Evolutionary conservation across 2,329 filamentous ascomycete genomes (phyloP).

Genomic region (Plectosphaerella sp.): DNA sequence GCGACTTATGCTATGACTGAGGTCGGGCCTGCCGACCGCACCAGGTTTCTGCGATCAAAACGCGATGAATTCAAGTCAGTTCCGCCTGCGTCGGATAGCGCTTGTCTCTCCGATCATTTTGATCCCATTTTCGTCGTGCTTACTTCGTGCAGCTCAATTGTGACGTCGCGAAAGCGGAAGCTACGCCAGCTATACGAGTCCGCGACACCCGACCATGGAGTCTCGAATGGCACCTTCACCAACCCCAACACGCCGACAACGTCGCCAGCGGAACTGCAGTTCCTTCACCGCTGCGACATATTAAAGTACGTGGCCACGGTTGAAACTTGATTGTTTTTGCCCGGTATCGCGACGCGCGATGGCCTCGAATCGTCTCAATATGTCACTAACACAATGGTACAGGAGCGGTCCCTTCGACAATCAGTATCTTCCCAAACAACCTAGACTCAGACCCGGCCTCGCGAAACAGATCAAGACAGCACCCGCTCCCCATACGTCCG

Average conservation of each 20-base stretch:
- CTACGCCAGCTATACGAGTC: constrained; percentile 72
- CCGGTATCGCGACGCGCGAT: constrained; percentile 1
- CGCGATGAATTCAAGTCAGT: constrained; percentile 57
- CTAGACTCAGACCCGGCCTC: neutral
- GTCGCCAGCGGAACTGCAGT: constrained; percentile 48
- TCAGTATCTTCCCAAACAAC: neutral
- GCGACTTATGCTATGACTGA: constrained; percentile 66
- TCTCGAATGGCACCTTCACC: constrained; percentile 50
- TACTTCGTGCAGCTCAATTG: constrained; percentile 57
- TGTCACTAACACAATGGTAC: neutral
- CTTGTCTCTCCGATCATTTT: constrained; percentile 43
- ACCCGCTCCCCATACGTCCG: neutral
- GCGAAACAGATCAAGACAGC: neutral
- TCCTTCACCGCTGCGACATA: constrained; percentile 54
- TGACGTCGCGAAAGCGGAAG: constrained; percentile 85
- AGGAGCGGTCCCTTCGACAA: neutral
- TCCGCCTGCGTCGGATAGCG: constrained; percentile 37
- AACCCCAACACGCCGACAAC: constrained; percentile 51
- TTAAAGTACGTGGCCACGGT: constrained; percentile 48
- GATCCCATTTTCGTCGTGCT: constrained; percentile 40
- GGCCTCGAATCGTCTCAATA: constrained; percentile 7
- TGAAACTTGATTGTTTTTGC: neutral
- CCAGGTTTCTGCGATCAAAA: constrained; percentile 62
- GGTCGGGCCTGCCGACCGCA: constrained; percentile 62
- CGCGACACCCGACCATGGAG: constrained; percentile 26